phyloP scores from a whole-genome alignment of 2,329 filamentous ascomycete genomes.

The Aspergillus flavus region DNA sequence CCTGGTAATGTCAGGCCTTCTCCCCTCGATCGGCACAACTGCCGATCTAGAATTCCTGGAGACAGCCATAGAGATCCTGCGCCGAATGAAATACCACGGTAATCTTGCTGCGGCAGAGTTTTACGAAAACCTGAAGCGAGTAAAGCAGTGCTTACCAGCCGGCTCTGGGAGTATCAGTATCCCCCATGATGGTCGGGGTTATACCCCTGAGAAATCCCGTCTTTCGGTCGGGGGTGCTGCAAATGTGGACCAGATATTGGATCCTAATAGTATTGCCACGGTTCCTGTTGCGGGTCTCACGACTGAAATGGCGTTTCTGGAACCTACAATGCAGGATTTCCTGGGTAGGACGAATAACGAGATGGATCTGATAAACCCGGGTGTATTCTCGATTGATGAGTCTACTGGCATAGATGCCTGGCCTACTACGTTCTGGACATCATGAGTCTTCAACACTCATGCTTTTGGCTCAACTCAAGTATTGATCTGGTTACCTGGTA shows the following conservation, averaged over 20 bases:
- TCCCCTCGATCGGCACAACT: constrained; percentile 20
- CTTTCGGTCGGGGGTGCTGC: background rate
- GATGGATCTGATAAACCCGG: constrained; percentile 17
- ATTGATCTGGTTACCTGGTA: background rate
- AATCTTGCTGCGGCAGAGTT: constrained; percentile 35
- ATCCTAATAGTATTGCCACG: background rate
- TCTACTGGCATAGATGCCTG: constrained; percentile 6
- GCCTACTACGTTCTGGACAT: constrained; percentile 13
- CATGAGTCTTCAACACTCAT: background rate
- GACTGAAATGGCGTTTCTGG: constrained; percentile 28
- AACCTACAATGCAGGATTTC: constrained; percentile 30
- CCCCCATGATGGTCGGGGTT: constrained; percentile 15
- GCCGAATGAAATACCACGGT: constrained; percentile 30
- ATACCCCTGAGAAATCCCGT: background rate
- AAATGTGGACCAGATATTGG: background rate
- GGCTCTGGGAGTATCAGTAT: background rate
- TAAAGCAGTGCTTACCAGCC: constrained; percentile 15
- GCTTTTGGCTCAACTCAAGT: no score
- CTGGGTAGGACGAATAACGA: constrained; percentile 24
- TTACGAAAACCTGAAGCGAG: constrained; percentile 27
- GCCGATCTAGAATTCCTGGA: constrained; percentile 28
- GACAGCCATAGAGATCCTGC: constrained; percentile 29
- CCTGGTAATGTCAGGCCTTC: constrained; percentile 32
- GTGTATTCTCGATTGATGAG: constrained; percentile 7
- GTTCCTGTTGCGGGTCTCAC: constrained; percentile 21